Evolutionary conservation across 2,329 filamentous ascomycete species (phyloP), one percentile per base, ranked within the genome.

Genomic region (Diatrype stigma): DNA sequence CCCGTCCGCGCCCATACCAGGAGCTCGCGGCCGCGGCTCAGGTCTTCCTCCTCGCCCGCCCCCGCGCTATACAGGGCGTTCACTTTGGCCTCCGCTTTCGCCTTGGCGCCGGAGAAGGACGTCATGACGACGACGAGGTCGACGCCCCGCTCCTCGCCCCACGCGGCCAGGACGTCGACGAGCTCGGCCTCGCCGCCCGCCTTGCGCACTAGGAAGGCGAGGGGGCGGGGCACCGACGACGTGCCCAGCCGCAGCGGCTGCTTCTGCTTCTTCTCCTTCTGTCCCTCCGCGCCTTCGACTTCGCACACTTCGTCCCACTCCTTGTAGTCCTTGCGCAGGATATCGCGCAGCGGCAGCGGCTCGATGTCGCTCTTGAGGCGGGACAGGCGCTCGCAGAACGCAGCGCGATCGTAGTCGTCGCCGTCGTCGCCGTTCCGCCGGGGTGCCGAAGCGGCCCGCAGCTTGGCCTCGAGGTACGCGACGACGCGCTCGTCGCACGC

Each of bases 251-350:
- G 74, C 35, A 82, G 12, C n/a, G 34, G 26, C 5, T 10, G 26
- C 26, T 30, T 30, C 10, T 30, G 26, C 26, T 30, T 10, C 26
- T 30, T 30, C 10, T 10, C 6, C 10, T 30, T 30, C 26, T 5
- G 10, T 30, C 10, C 26, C 6, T 30, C n/a, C 14, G 6, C 34
- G 14, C n/a, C 34, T 37, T 12, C n/a, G n/a, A n/a, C 34, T 17
- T 37, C 34, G 12, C 72, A n/a, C n/a, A n/a, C 71, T 50, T 83
- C 81, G 11, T 70, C 71, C 89, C 89, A 94, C 63, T 88, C 78
- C 71, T 95, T 95, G 70, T 92, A 95, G 70, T 95, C 89, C 67
- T 93, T 93, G 56, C 87, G 77, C 48, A 93, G 69, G 37, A 92
- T 78, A 59, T 92, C 89, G 21, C 78, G 71, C 57, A 90, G 68